Evolutionary conservation across 306 rosid genomes (phyloP), one percentile per base, ranked within the genome.

Genomic region (Hippophae rhamnoides): DNA sequence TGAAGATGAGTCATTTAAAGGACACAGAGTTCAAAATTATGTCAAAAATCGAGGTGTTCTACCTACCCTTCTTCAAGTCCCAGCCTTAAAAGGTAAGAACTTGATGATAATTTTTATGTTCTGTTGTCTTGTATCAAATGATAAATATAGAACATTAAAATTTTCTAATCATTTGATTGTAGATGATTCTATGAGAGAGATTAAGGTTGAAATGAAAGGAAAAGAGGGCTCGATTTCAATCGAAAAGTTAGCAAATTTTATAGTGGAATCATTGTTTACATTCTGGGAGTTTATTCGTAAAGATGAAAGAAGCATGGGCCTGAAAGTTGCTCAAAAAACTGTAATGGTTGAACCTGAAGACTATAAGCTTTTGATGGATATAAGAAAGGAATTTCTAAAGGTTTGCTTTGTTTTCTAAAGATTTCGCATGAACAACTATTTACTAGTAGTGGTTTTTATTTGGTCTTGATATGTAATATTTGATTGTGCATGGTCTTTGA

Each of bases 1-100:
- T n/a, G 95, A 85, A 76, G 86, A 83, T 23, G 98, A 85, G 56
- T 78, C 82, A 43, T 87, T 79, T 63, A 89, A 81, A 52, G 86
- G 93, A 11, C 85, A 90, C 6, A 63, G 98, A 13, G 84, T 85
- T 10, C 83, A 79, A 53, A 86, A 85, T 67, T 87, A 92, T 67
- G 78, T 75, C 40, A 77, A 63, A 67, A 83, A 74, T 44, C 95
- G 96, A 10, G 81, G 84, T 27, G 73, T 74, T 13, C 69, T 79
- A 76, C 66, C 80, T 11, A 74, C 58, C 65, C 86, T 92, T 70
- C 85, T 92, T 71, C 95, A 85, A 64, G 96, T 87, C 69, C 98
- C 98, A 2, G 47, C 67, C 58, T 58, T 92, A 8, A 83, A 71
- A 74, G 96, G 97, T 87, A 68, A 49, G 7, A 14, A 41, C 2